phyloP scores from a whole-genome alignment of 2,329 filamentous ascomycete species.

The Penicillium sp. region DNA sequence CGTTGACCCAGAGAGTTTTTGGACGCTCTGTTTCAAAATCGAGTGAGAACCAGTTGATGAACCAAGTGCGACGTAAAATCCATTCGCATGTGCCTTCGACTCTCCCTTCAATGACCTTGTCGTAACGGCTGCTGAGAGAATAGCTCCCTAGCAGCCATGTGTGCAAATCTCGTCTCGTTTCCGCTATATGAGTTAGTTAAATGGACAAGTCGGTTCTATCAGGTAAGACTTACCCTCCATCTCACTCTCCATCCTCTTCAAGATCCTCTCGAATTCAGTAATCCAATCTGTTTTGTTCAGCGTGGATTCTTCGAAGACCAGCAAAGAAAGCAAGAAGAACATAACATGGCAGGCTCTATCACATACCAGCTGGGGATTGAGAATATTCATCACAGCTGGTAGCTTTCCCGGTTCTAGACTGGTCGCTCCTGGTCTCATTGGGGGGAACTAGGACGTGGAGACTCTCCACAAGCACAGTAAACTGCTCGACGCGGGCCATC shows the following conservation, averaged over 20 bases:
- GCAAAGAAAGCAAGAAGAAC: too few species aligned
- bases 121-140: slow-evolving; percentile 2
- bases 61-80: slow-evolving; percentile 1
- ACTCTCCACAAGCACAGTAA: slow-evolving; percentile 5
- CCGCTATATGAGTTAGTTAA: background rate
- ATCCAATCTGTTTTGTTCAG: background rate
- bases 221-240: slow-evolving; percentile 1
- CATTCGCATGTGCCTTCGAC: slow-evolving; percentile 5
- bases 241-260: slow-evolving; percentile 4
- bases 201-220: background rate
- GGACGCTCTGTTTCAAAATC: background rate
- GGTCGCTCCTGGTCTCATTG: background rate
- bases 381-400: too few species aligned
- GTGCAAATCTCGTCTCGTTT: slow-evolving; percentile 5
- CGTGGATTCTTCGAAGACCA: background rate
- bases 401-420: background rate
- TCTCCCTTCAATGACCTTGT: background rate
- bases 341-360: too few species aligned
- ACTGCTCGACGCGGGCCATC: slow-evolving; percentile 5
- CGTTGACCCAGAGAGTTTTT: slow-evolving; percentile 10
- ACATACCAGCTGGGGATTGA: too few species aligned
- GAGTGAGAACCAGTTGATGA: slow-evolving; percentile 3
- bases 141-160: slow-evolving; percentile 3
- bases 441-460: slow-evolving; percentile 5
- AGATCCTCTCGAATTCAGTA: background rate